Conservation (phyloP, 306 rosid species). For the Vicia villosa region DNA sequence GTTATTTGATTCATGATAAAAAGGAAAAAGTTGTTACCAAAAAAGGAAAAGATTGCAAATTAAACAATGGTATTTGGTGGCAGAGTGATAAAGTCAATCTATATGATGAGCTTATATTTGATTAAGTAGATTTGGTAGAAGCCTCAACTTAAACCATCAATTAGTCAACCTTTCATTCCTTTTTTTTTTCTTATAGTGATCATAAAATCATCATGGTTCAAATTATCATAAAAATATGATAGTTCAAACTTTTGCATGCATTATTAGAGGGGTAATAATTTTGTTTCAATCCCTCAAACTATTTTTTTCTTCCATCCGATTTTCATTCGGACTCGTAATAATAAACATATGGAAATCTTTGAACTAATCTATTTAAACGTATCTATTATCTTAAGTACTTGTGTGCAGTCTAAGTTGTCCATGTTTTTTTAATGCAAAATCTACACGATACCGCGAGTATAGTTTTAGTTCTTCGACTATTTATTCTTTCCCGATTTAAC, state of each 20-base stretch:
- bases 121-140: conserved; percentile 40
- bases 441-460: not conserved
- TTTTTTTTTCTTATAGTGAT: not conserved
- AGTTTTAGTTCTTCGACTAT: not conserved
- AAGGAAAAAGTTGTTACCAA: not conserved
- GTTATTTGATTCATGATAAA: not conserved
- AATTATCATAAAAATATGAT: not conserved
- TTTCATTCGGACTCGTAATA: not conserved
- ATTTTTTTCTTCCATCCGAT: not conserved
- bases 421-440: not conserved
- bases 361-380: too few species aligned
- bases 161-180: conserved; percentile 25
- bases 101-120: conserved; percentile 27
- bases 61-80: conserved; percentile 28
- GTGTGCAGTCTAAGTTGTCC: not conserved
- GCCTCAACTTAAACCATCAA: conserved; percentile 33
- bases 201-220: not conserved
- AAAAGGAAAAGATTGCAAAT: conserved; percentile 3
- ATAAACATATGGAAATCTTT: not conserved
- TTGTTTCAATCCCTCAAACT: not conserved
- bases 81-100: not conserved
- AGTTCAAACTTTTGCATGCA: conserved; percentile 14
- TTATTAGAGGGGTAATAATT: not conserved
- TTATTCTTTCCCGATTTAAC: not conserved
- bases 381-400: not conserved